A percentile compares a stretch with the other conserved stretches of the same genome.
phyloP scores from a whole-genome alignment of 805 yeast species.

The Yamadazyma laniorum region DNA sequence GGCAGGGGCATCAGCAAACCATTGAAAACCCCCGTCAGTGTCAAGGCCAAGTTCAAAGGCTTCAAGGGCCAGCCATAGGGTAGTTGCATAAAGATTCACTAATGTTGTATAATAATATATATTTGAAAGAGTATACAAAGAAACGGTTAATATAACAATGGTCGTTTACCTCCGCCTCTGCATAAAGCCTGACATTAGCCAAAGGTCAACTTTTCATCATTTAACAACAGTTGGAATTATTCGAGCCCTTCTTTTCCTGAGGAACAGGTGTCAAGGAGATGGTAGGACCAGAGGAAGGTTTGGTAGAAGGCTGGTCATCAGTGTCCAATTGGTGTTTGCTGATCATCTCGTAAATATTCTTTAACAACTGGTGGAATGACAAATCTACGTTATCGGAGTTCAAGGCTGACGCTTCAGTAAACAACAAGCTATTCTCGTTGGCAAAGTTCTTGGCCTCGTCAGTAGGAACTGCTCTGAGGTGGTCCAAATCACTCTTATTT shows the following conservation, averaged over 20 bases:
- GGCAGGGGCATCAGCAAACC: slow-evolving; percentile 33
- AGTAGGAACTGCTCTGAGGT: slow-evolving; percentile 93
- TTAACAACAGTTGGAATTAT: slow-evolving; percentile 69
- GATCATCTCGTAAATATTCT: slow-evolving; percentile 92
- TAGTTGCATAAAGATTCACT: slow-evolving; percentile 1
- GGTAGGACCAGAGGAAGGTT: slow-evolving; percentile 83
- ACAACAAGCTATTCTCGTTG: slow-evolving; percentile 83
- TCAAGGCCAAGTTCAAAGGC: slow-evolving; percentile 19
- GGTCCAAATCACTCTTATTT: slow-evolving; percentile 87
- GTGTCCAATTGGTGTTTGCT: slow-evolving; percentile 89
- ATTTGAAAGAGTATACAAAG: not conserved
- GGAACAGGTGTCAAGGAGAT: slow-evolving; percentile 93
- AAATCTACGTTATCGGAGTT: slow-evolving; percentile 92
- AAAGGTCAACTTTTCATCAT: not conserved
- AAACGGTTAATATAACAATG: not conserved
- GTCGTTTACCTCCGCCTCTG: no score
- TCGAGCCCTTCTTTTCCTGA: slow-evolving; percentile 63
- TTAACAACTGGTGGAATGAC: slow-evolving; percentile 89
- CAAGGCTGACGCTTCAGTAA: slow-evolving; percentile 94
- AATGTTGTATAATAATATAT: no score
- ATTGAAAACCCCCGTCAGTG: slow-evolving; percentile 33
- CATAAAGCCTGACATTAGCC: not conserved
- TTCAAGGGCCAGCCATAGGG: slow-evolving; percentile 2
- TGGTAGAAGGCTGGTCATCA: slow-evolving; percentile 56
- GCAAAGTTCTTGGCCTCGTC: slow-evolving; percentile 97